Base-by-base conservation (phyloP, 1,284 basidiomycete genomes). In the Paramarasmius palmivorus region DNA sequence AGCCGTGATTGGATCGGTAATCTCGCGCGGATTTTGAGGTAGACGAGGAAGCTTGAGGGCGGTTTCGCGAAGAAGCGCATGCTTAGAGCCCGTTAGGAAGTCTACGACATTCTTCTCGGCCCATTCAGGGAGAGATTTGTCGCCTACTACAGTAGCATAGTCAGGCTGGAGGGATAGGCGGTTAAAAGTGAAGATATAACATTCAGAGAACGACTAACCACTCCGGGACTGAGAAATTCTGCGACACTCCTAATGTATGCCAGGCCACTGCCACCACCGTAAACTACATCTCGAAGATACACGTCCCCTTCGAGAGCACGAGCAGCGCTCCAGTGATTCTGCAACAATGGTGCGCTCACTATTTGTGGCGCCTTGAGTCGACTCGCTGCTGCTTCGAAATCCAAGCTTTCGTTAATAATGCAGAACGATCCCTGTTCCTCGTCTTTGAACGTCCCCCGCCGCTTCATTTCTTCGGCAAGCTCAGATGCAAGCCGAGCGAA, bases 211-310 rank as follows among this genome's bases (percentile, higher is more conserved):
- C 37, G 39, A 55, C 56, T 54, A 34, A 64, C 65, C 4, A 65
- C 63, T 36, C 48, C 34, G 17, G 49, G 52, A 14, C 48, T 19
- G 29, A 86, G 73, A 59, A 91, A 91, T 65, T 88, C 83, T 22
- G 87, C 87, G 46, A 91, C 61, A 63, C 89, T 91, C 55, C 84
- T 73, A 46, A 86, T 76, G 65, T 90, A 90, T 5, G 88, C 88
- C 23, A 83, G 69, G 1, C 88, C 89, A 55, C 88, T 86, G 0
- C 80, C 72, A 35, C 89, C 88, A 0, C 89, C 89, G 61, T 90
- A 91, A 0, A 90, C 87, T 7, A 89, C 64, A 62, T 90, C 86
- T 26, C 77, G 69, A 15, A 91, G 52, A 62, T 86, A 88, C 23
- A 74, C 76, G 65, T 88, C 83, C 1, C 79, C 86, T 17, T 77